Evolutionary conservation across 768 basidiomycete species (phyloP), one percentile per base, ranked within the genome.

Genomic region (Mycena vulgaris): DNA sequence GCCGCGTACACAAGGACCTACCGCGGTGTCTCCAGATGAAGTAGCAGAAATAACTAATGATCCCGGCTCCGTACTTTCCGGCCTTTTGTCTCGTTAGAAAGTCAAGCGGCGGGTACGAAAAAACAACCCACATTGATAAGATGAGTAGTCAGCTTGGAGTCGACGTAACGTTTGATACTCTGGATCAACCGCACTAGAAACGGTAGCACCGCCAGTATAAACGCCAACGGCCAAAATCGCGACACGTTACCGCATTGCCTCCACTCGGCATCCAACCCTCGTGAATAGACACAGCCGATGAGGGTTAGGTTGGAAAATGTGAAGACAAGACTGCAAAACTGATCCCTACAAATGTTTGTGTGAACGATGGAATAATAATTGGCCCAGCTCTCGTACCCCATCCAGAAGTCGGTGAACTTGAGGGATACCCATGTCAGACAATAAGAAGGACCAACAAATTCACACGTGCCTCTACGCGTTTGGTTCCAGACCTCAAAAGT

Each of bases 371-470:
- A 42, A 2, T 52, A 45, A 13, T 28, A 52, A 37, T 31, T 23
- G 16, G n/a, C 6, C 1, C 6, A 40, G 16, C 10, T 2, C 7
- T 30, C 87, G 68, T 78, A 93, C 93, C 93, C 94, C 78, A 95
- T 85, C 94, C 94, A 96, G 88, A 95, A 94, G 83, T 95, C 94
- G 21, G 91, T 83, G 78, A 95, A 96, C 90, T 93, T 65, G 1
- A 23, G 11, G 53, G 49, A 56, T 30, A 39, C 45, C 17, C 47
- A 42, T 39, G 19, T 51, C 27, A 59, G 61, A 57, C 11, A 39
- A 42, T 37, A 10, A 21, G 35, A 27, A 39, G 17, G 60, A 5
- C 19, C 71, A 76, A 42, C 4, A 51, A 63, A 11, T 21, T 70
- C 66, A 75, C 66, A 75, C 87, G 60, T 70, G 93, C 94, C 86